A percentile compares a stretch with the other conserved stretches of the same genome.
Conservation (phyloP, 2,329 filamentous ascomycete species). For the Botrytis porri region DNA sequence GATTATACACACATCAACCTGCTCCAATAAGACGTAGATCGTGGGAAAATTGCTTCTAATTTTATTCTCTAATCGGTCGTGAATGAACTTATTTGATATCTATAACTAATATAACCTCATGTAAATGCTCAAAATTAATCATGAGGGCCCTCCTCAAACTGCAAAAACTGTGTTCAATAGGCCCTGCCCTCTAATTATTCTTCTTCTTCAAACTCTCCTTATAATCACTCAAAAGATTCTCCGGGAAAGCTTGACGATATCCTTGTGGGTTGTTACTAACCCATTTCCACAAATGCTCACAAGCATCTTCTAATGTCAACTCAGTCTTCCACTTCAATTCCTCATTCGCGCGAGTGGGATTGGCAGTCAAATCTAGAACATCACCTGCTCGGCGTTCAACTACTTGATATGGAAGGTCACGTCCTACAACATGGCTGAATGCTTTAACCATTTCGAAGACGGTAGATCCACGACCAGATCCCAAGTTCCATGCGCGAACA, state of each 20-base stretch:
- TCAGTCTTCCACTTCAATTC: conserved; percentile 93
- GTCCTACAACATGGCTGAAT: conserved; percentile 83
- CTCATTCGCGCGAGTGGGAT: conserved; percentile 79
- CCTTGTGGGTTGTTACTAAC: conserved; percentile 95
- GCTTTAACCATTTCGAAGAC: conserved; percentile 98
- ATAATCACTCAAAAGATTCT: conserved; percentile 67
- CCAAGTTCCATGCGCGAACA: conserved; percentile 93
- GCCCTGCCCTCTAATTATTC: neutral
- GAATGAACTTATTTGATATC: conserved; percentile 6
- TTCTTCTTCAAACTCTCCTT: conserved; percentile 41
- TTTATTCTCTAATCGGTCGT: conserved; percentile 1
- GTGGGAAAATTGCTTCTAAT: neutral
- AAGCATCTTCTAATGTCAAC: conserved; percentile 86
- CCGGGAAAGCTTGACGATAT: conserved; percentile 87
- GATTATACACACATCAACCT: neutral
- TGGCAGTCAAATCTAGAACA: conserved; percentile 91
- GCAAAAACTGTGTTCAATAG: neutral
- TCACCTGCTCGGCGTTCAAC: conserved; percentile 80
- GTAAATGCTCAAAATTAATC: conserved; percentile 13
- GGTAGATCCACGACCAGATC: conserved; percentile 89
- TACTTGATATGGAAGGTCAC: conserved; percentile 82
- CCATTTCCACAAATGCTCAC: conserved; percentile 94
- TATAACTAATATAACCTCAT: conserved; percentile 15
- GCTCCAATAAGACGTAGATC: neutral
- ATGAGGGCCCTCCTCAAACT: neutral